These are phyloP conservation scores for Warburgia ugandensis DNA, from an alignment of 164 flowering plant genomes.

Conservation along the genomic window DNA sequence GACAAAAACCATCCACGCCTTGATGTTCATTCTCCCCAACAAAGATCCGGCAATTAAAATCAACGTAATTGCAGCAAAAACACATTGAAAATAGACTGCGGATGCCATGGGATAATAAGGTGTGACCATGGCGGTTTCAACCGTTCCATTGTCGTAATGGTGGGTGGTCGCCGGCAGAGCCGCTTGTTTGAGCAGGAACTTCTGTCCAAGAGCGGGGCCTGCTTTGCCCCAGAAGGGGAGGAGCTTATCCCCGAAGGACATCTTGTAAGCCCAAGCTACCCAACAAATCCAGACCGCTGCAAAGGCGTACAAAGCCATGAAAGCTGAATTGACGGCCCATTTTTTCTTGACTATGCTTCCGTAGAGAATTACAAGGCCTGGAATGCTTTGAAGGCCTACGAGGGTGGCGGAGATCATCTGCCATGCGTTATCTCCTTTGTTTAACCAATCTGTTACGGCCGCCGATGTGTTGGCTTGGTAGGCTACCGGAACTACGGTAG, in stretches of 20 bases:
- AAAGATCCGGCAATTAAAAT: constrained; percentile 16
- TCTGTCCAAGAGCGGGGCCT: constrained; percentile 17
- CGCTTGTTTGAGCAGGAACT: constrained; percentile 15
- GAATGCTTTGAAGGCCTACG: constrained; percentile 15
- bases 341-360: constrained; percentile 20
- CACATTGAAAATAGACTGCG: constrained; percentile 19
- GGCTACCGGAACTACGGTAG: constrained; percentile 7
- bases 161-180: constrained; percentile 11
- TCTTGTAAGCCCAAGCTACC: constrained; percentile 17
- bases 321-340: constrained; percentile 21
- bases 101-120: constrained; percentile 19
- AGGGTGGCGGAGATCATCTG: constrained; percentile 18
- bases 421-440: constrained; percentile 21
- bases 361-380: constrained; percentile 16
- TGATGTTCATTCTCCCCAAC: constrained; percentile 14
- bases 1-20: constrained; percentile 19
- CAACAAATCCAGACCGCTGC: constrained; percentile 18
- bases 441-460: constrained; percentile 16
- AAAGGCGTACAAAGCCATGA: constrained; percentile 21
- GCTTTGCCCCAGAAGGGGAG: constrained; percentile 19
- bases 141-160: constrained; percentile 8
- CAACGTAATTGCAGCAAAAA: constrained; percentile 14
- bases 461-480: constrained; percentile 13
- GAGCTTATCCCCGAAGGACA: constrained; percentile 17
- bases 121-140: constrained; percentile 13